Percentiles rank a stretch among this genome's conserved stretches.
Conservation (phyloP, 345 rosid species). For the Pseudoturritis turrita region DNA sequence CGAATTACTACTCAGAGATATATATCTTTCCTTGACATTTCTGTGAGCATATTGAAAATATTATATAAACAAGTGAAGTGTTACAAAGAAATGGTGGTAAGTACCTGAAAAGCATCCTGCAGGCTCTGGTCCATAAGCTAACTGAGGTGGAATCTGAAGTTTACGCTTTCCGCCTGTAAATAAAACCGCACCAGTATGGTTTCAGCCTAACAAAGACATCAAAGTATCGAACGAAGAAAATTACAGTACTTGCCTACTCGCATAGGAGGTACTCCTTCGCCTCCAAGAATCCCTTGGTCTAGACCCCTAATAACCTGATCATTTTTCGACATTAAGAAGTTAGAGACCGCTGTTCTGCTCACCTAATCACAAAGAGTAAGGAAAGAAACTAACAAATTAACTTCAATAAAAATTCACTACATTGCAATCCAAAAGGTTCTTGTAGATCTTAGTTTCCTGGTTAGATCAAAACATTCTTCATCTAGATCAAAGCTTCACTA, state of each 20-base stretch:
- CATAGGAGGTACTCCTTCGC: conserved; percentile 94
- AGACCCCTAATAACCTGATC: conserved; percentile 77
- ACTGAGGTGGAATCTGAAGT: conserved; percentile 80
- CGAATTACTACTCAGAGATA: neutral
- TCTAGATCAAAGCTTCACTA: neutral
- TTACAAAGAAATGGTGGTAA: neutral
- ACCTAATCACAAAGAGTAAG: neutral
- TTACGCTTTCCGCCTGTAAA: conserved; percentile 74
- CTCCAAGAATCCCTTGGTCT: conserved; percentile 91
- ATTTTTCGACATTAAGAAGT: neutral
- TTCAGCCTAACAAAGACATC: neutral
- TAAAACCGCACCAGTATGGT: neutral
- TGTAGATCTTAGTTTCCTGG: neutral
- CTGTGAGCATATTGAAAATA: neutral
- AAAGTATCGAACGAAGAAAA: neutral
- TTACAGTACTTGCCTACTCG: conserved; percentile 48
- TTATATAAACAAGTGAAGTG: neutral
- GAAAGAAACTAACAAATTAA: neutral
- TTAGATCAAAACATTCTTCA: neutral
- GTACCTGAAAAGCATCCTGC: conserved; percentile 96
- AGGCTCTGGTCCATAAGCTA: conserved; percentile 96
- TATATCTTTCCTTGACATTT: neutral
- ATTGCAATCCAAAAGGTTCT: neutral
- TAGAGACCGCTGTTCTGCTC: neutral
- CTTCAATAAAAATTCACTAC: neutral